Evolutionary conservation across 345 rosid genomes (phyloP).

Genomic region (Clausena lansium): DNA sequence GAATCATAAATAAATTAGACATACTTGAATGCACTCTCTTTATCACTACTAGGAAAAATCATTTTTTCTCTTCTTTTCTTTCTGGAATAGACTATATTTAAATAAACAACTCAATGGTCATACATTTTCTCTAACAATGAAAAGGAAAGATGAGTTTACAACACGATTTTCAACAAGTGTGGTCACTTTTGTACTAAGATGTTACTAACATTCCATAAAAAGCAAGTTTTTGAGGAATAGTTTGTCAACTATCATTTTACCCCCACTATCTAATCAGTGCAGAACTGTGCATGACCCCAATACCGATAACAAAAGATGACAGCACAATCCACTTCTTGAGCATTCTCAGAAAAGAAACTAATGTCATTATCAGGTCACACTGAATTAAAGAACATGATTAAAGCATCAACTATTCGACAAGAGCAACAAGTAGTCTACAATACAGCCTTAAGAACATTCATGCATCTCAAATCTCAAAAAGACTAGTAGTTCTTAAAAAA

Average conservation of each 20-base stretch:
- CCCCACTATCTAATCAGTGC: not conserved
- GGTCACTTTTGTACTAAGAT: not conserved
- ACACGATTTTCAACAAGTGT: not conserved
- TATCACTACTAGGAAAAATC: not conserved
- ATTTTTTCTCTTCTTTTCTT: too few species aligned
- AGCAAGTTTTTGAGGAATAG: not conserved
- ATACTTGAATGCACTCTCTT: not conserved
- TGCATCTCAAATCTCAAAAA: not conserved
- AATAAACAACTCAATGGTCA: not conserved
- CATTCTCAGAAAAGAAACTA: not conserved
- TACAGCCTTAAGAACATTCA: not conserved
- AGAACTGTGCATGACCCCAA: not conserved
- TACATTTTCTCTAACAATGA: not conserved
- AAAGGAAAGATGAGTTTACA: not conserved
- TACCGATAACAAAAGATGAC: not conserved
- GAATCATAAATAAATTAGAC: not conserved
- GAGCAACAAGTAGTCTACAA: not conserved
- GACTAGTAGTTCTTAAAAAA: not conserved
- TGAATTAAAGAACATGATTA: not conserved
- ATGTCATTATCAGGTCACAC: not conserved
- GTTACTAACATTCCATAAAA: not conserved
- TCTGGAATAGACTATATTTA: not conserved
- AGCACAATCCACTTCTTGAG: not conserved
- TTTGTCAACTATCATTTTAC: not conserved
- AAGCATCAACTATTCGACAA: not conserved